Base-by-base conservation (phyloP, 768 basidiomycete species). In the Sporobolomyces roseus region DNA sequence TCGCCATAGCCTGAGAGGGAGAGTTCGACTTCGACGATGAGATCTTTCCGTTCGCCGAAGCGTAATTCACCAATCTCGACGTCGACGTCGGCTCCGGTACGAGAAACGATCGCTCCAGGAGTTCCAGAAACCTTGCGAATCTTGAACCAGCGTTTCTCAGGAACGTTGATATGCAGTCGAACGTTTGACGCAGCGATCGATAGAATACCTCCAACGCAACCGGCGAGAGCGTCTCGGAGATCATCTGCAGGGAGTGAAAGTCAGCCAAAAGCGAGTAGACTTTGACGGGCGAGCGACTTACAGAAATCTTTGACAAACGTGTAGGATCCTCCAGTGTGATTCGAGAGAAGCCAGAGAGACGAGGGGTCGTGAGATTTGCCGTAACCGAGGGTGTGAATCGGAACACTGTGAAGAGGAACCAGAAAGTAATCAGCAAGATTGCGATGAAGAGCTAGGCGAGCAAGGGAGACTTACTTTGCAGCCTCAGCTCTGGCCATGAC, bases 311-410 rank as follows among this genome's bases (percentile, higher is more conserved):
- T 90, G 68, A 97, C 92, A 75, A 96, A 99, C 6, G 93, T 97
- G 80, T 98, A 98, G 16, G 93, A 96, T 30, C 96, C 96, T 71
- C 86, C 86, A 4, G 96, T 97, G 78, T 98, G 93, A 78, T 97
- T 98, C 14, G 93, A 97, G 84, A 99, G 93, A 52, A 98, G 86
- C 96, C 96, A 98, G 38, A 99, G 84, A 10, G 93, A 94, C 19
- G 91, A 91, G 23, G 96, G 96, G 78, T 98, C 96, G 77, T 98
- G 96, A 21, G 91, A 90, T 66, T 91, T 89, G 32, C 93, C 94
- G 76, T 94, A 99, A 59, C 96, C 96, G 73, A 99, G 88, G 4
- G 93, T 89, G 78, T 99, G 94, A 63, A 99, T 96, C 6, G 96
- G 93, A 30, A 96, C 86, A 77, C 80, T 81, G 63, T 1, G 30